These are phyloP conservation scores for Fusarium luffae DNA, from an alignment of 2,329 filamentous ascomycete species.

Conservation along the genomic window DNA sequence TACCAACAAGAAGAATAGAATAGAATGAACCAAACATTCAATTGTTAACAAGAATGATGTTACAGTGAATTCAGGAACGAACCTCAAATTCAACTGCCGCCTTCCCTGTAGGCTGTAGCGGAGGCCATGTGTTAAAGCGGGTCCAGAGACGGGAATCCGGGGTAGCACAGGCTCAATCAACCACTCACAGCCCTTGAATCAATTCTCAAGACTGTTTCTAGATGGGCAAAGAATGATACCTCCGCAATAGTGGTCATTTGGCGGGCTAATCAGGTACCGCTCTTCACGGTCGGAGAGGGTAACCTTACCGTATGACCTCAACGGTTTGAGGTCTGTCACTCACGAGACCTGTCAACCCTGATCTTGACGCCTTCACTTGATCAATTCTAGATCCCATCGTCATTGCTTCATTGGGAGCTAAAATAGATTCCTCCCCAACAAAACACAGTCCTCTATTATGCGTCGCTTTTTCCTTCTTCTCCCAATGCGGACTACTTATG, in stretches of 20 bases:
- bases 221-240: conserved; percentile 5
- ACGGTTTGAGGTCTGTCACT: conserved; percentile 24
- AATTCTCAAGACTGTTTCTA: background rate
- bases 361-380: conserved; percentile 35
- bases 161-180: conserved; percentile 29
- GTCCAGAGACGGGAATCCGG: conserved; percentile 34
- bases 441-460: conserved; percentile 13
- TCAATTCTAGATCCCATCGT: conserved; percentile 7
- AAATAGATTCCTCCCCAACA: conserved; percentile 4
- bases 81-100: conserved; percentile 10
- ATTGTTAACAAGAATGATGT: background rate
- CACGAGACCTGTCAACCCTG: conserved; percentile 41
- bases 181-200: conserved; percentile 36
- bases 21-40: background rate
- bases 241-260: conserved; percentile 7
- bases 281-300: background rate
- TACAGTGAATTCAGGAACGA: background rate
- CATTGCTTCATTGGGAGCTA: conserved; percentile 4
- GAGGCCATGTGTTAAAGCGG: conserved; percentile 3
- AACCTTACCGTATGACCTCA: conserved; percentile 42
- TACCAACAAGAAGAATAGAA: background rate
- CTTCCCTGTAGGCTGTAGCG: conserved; percentile 5
- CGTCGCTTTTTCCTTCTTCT: background rate
- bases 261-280: conserved; percentile 15
- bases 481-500: background rate